Percentiles rank a stretch among this genome's conserved stretches.
These are phyloP conservation scores for Candida namnaoensis DNA, from an alignment of 805 yeast genomes.

Conservation along the genomic window DNA sequence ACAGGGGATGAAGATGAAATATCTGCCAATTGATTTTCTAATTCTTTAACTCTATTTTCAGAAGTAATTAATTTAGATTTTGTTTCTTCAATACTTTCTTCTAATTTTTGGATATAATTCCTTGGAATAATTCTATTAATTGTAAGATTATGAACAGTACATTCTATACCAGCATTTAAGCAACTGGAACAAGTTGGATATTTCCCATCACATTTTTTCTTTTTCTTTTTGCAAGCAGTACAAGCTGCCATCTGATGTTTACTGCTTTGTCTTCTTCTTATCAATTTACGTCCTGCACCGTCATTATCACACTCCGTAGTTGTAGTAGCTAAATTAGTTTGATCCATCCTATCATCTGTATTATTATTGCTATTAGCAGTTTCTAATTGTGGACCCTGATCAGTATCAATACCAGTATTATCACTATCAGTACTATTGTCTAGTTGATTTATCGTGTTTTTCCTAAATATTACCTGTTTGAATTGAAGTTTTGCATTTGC, in stretches of 20 bases:
- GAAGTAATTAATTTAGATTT: background rate
- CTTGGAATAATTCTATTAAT: conserved; percentile 40
- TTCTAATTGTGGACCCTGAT: too few relatives aligned
- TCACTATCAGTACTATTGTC: too few relatives aligned
- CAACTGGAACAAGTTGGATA: conserved; percentile 41
- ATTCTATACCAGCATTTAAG: conserved; percentile 27
- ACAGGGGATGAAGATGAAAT: too few relatives aligned
- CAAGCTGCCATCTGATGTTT: conserved; percentile 38
- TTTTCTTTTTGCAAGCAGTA: conserved; percentile 37
- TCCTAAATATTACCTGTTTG: too few relatives aligned
- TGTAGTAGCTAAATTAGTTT: too few relatives aligned
- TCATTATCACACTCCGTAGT: too few relatives aligned
- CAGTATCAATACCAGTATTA: too few relatives aligned
- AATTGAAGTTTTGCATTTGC: too few relatives aligned
- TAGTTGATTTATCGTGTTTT: too few relatives aligned
- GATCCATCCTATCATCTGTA: too few relatives aligned
- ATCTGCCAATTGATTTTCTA: too few relatives aligned
- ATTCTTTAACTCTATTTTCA: background rate
- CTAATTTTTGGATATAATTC: conserved; percentile 34
- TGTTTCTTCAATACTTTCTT: conserved; percentile 18
- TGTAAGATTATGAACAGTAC: conserved; percentile 38
- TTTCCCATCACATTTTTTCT: conserved; percentile 42
- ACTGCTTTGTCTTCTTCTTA: conserved; percentile 6
- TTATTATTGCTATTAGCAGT: too few relatives aligned
- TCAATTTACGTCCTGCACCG: background rate